Percentiles rank a stretch among this genome's conserved stretches.
These are phyloP conservation scores for Chytriomyces sp. DNA, from an alignment of 192 early-diverging fungal species.

Conservation along the genomic window DNA sequence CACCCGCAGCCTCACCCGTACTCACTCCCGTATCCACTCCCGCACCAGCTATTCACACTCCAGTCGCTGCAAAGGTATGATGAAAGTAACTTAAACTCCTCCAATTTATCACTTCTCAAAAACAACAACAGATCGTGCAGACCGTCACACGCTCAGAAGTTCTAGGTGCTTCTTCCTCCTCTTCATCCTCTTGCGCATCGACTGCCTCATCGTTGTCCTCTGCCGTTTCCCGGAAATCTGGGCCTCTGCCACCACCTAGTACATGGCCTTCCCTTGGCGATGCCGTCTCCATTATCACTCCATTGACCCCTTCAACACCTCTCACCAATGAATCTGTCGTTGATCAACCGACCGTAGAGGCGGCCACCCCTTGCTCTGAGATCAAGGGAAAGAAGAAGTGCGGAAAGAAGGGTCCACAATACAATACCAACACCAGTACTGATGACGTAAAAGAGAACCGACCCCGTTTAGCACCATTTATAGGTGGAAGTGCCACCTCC, in stretches of 20 bases:
- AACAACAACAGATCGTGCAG: constrained; percentile 34
- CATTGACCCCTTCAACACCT: not conserved
- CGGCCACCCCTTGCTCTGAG: no score
- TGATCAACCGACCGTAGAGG: not conserved
- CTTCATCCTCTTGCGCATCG: not conserved
- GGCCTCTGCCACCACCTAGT: no score
- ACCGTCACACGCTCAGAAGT: constrained; percentile 40
- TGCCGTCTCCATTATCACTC: not conserved
- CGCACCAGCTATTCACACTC: not conserved
- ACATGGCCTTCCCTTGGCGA: constrained; percentile 38
- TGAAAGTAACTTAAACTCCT: not conserved
- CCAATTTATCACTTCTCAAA: not conserved
- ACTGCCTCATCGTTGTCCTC: not conserved
- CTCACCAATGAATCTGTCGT: not conserved
- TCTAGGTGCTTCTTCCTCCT: constrained; percentile 7
- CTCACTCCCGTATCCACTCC: not conserved
- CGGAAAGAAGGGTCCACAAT: constrained; percentile 37
- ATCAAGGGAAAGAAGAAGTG: no score
- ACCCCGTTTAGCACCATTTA: no score
- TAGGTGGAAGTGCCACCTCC: no score
- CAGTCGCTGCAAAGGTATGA: constrained; percentile 8
- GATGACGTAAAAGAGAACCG: not conserved
- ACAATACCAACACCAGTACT: not conserved
- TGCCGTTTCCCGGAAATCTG: no score
- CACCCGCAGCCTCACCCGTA: not conserved